Conservation (phyloP, 106 monocot species). For the Dioscorea dumetorum region DNA sequence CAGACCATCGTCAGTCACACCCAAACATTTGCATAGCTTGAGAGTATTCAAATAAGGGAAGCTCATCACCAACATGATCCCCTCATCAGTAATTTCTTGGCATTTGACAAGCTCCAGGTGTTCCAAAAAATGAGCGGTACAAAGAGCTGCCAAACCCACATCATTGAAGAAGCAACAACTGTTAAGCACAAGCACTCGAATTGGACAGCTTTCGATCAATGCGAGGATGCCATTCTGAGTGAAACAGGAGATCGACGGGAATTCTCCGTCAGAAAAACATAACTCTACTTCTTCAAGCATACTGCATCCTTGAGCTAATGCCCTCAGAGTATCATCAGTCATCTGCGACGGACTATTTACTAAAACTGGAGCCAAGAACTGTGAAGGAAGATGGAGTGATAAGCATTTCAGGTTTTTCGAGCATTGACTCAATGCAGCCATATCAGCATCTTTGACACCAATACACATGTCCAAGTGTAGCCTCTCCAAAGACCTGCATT, state of each 20-base stretch:
- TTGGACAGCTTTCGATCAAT: constrained; percentile 45
- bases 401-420: constrained; percentile 43
- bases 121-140: constrained; percentile 30
- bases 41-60: constrained; percentile 34
- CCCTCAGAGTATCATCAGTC: constrained; percentile 42
- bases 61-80: constrained; percentile 19
- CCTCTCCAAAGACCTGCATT: constrained; percentile 45
- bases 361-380: neutral
- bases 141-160: constrained; percentile 49
- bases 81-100: constrained; percentile 46
- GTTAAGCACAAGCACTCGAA: constrained; percentile 41
- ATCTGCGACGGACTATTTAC: constrained; percentile 3
- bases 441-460: constrained; percentile 30
- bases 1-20: constrained; percentile 62
- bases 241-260: constrained; percentile 28
- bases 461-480: constrained; percentile 47
- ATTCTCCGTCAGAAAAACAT: constrained; percentile 29
- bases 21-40: constrained; percentile 46
- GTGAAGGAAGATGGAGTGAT: constrained; percentile 32
- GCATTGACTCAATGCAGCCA: constrained; percentile 34
- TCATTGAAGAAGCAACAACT: constrained; percentile 42
- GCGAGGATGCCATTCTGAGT: constrained; percentile 30
- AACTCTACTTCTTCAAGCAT: constrained; percentile 51
- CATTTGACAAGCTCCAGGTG: constrained; percentile 48
- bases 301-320: constrained; percentile 33